phyloP scores from a whole-genome alignment of 345 rosid species.

The Ricinus communis region DNA sequence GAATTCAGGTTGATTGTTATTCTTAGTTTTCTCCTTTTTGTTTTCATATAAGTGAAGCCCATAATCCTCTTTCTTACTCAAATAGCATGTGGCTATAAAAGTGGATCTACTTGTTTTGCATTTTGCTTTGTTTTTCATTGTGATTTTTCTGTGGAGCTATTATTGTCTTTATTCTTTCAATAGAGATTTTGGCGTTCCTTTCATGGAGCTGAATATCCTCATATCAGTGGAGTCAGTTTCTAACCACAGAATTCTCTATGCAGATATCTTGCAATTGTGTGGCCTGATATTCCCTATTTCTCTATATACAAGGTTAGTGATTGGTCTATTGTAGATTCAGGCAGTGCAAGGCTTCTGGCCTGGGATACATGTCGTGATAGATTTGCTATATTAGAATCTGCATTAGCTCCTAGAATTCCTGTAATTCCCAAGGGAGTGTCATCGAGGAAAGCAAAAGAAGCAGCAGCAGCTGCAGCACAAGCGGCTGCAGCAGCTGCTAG shows the following conservation, averaged over 20 bases:
- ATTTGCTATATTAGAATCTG: conserved; percentile 90
- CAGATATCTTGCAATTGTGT: conserved; percentile 94
- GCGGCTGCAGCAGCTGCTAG: conserved; percentile 95
- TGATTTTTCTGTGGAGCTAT: conserved; percentile 7
- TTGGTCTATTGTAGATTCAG: conserved; percentile 97
- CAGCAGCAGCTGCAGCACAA: conserved; percentile 97
- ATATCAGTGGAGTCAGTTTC: conserved; percentile 1
- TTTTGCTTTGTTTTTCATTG: conserved; percentile 3
- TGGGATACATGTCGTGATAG: conserved; percentile 97
- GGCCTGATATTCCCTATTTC: conserved; percentile 98
- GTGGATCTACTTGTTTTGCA: conserved; percentile 7
- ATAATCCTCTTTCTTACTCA: neutral
- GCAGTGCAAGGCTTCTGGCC: conserved; percentile 92
- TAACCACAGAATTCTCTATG: conserved; percentile 30
- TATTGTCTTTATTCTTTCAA: neutral
- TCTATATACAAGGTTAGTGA: conserved; percentile 91
- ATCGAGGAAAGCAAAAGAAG: conserved; percentile 90
- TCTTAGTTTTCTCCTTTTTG: neutral
- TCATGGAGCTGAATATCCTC: conserved; percentile 8
- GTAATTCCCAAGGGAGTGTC: conserved; percentile 82
- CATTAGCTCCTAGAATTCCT: conserved; percentile 79
- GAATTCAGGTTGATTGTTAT: too few species aligned
- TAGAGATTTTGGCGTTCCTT: conserved; percentile 6
- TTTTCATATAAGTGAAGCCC: neutral
- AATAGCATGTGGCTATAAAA: neutral